Conservation (phyloP, 805 yeast species). For the Cyberlindnera misumaiensis region DNA sequence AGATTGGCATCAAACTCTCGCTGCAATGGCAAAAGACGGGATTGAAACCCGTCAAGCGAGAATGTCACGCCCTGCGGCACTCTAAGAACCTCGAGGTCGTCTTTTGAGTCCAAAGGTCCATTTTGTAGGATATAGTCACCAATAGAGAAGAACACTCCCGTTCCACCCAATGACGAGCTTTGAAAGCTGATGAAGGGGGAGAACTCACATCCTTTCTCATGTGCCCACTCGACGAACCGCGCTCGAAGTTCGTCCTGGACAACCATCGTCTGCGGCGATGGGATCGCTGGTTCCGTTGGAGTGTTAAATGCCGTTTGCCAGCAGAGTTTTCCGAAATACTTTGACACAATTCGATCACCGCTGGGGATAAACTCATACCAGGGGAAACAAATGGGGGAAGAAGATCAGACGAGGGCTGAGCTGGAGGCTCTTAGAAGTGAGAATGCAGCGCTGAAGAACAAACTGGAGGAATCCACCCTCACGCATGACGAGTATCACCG, state of each 20-base stretch:
- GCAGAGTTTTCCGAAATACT: too few relatives aligned
- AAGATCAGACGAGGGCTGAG: slow-evolving; percentile 5
- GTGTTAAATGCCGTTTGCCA: too few relatives aligned
- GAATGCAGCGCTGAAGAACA: slow-evolving; percentile 6
- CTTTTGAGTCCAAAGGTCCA: slow-evolving; percentile 4
- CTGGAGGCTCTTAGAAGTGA: slow-evolving; percentile 11
- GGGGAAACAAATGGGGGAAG: not conserved
- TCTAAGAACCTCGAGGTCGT: slow-evolving; percentile 29
- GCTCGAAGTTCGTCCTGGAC: slow-evolving; percentile 6
- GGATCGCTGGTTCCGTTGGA: too few relatives aligned
- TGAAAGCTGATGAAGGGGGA: slow-evolving; percentile 14
- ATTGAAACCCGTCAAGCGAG: slow-evolving; percentile 26
- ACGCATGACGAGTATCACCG: slow-evolving; percentile 65
- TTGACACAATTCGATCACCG: too few relatives aligned
- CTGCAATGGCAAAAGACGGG: slow-evolving; percentile 12
- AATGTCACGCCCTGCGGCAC: slow-evolving; percentile 29
- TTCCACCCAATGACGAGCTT: slow-evolving; percentile 27
- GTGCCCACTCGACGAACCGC: slow-evolving; percentile 14
- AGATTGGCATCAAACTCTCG: slow-evolving; percentile 11
- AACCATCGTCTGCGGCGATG: not conserved
- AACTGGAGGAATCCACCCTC: slow-evolving; percentile 4
- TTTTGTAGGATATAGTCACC: not conserved
- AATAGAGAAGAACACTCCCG: slow-evolving; percentile 28
- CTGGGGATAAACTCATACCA: too few relatives aligned
- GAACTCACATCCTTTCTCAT: slow-evolving; percentile 3